Conservation (phyloP, 1,139 yeast species). For the Blastobotrys raffinosifermentans region DNA sequence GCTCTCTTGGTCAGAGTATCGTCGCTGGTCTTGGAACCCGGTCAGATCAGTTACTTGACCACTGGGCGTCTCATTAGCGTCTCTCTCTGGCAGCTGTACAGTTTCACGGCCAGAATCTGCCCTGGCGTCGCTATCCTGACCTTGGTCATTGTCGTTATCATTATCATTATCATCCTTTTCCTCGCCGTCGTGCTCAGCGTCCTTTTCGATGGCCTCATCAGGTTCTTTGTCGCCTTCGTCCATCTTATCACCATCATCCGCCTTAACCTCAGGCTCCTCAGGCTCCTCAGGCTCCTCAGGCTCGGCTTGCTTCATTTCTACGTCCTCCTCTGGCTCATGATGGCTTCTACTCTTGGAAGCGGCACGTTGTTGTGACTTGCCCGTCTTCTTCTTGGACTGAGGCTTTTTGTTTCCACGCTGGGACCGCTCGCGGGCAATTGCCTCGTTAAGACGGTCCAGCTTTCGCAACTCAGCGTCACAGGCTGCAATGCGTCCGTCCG, state of each 20-base stretch:
- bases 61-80: constrained; percentile 2
- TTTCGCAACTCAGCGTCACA: background rate
- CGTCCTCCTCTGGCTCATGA: background rate
- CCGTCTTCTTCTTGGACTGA: background rate
- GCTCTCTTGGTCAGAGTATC: constrained; percentile 9
- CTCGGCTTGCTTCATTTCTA: background rate
- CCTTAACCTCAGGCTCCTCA: constrained; percentile 1
- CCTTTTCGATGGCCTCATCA: constrained; percentile 12
- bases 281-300: background rate
- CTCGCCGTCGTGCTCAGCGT: constrained; percentile 13
- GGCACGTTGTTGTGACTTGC: too few relatives aligned
- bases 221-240: constrained; percentile 12
- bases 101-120: too few relatives aligned
- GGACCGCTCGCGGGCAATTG: constrained; percentile 1
- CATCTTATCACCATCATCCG: background rate
- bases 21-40: constrained; percentile 2
- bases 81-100: background rate
- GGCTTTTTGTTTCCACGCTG: constrained; percentile 1
- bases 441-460: constrained; percentile 1
- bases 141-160: constrained; percentile 6
- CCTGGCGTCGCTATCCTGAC: constrained; percentile 6
- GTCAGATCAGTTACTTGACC: constrained; percentile 7
- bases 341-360: too few relatives aligned
- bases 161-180: constrained; percentile 1
- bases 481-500: background rate